These are phyloP conservation scores for Colletotrichum limetticola DNA, from an alignment of 2,329 filamentous ascomycete species.

Conservation along the genomic window DNA sequence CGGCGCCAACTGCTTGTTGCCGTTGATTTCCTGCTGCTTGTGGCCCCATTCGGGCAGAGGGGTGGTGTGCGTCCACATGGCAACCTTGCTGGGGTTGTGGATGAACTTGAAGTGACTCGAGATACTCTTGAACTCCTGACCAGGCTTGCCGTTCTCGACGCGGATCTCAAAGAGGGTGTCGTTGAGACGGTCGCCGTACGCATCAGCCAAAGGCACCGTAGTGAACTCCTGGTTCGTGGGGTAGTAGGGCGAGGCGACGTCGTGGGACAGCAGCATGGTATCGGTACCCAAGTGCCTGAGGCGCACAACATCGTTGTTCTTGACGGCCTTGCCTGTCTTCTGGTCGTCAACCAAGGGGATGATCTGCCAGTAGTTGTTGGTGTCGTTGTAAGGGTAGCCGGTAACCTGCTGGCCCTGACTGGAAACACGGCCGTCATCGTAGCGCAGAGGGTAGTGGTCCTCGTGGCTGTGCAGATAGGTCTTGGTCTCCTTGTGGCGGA, in stretches of 20 bases:
- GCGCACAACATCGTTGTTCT: slow-evolving; percentile 86
- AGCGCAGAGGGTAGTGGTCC: slow-evolving; percentile 90
- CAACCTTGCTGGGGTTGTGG: slow-evolving; percentile 93
- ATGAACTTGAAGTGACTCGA: slow-evolving; percentile 96
- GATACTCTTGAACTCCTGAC: slow-evolving; percentile 88
- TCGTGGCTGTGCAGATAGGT: slow-evolving; percentile 94
- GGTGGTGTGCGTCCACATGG: slow-evolving; percentile 98
- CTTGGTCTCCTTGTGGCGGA: slow-evolving; percentile 98
- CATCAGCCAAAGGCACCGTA: slow-evolving; percentile 78
- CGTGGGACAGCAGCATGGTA: slow-evolving; percentile 88
- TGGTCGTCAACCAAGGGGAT: slow-evolving; percentile 74
- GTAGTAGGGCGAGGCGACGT: slow-evolving; percentile 95
- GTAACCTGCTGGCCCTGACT: slow-evolving; percentile 98
- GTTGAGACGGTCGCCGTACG: slow-evolving; percentile 78
- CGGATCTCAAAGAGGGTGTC: slow-evolving; percentile 94
- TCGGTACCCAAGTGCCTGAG: slow-evolving; percentile 89
- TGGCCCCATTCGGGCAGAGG: slow-evolving; percentile 97
- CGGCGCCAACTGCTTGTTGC: slow-evolving; percentile 93
- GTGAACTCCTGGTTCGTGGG: slow-evolving; percentile 99
- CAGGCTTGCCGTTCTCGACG: slow-evolving; percentile 84
- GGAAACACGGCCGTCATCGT: slow-evolving; percentile 96
- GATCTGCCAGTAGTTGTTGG: slow-evolving; percentile 98
- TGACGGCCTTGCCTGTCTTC: slow-evolving; percentile 72
- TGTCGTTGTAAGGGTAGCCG: slow-evolving; percentile 97
- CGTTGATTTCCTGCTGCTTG: slow-evolving; percentile 99